phyloP scores from a whole-genome alignment of 495 filamentous ascomycete species.

The Xylaria longipes region DNA sequence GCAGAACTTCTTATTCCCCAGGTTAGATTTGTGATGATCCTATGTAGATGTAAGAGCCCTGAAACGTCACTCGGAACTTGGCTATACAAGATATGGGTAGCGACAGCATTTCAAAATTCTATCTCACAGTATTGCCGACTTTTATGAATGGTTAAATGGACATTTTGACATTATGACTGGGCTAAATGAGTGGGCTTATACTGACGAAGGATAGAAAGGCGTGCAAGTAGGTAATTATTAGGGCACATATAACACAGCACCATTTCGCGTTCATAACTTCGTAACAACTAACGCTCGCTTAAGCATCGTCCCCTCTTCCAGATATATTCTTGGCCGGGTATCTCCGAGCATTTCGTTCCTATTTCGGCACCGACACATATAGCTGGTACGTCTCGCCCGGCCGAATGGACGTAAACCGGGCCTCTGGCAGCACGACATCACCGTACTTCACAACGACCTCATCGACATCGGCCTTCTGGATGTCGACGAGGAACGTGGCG shows the following conservation, averaged over 20 bases:
- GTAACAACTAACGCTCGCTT: background rate
- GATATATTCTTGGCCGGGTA: background rate
- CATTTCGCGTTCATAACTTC: conserved; percentile 10
- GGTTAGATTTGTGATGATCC: background rate
- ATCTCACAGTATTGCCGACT: background rate
- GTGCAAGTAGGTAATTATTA: background rate
- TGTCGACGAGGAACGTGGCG: conserved; percentile 56
- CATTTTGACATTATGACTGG: conserved; percentile 11
- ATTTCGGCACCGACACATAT: conserved; percentile 32
- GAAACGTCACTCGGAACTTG: background rate
- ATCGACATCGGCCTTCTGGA: conserved; percentile 48
- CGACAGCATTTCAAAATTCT: background rate
- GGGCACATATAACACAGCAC: background rate
- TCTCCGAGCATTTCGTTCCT: background rate
- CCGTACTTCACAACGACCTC: conserved; percentile 48
- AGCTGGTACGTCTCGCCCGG: conserved; percentile 49
- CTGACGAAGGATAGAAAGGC: background rate
- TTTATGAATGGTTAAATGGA: too few species aligned
- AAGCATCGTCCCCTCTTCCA: background rate
- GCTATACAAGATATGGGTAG: background rate
- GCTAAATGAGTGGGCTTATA: background rate
- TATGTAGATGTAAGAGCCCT: background rate
- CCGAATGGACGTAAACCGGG: conserved; percentile 47
- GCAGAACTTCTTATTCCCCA: background rate
- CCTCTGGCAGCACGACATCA: conserved; percentile 43